Percentiles rank a stretch among this genome's conserved stretches.
Evolutionary conservation across 1,139 yeast species (phyloP).

Genomic region (Debaryomycetaceae sp.): DNA sequence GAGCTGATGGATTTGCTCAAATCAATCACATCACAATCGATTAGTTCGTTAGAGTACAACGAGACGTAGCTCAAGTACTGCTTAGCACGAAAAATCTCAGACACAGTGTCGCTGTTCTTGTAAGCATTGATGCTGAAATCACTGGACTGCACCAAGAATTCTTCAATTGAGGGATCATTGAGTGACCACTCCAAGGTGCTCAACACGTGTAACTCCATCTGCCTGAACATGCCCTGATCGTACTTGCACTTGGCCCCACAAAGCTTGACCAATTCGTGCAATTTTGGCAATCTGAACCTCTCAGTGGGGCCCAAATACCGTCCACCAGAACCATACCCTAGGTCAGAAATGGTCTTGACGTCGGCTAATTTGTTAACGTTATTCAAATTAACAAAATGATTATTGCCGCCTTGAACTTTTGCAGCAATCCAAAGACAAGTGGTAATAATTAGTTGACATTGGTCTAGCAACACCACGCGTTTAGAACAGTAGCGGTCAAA

Average conservation of each 20-base stretch:
- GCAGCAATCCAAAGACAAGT: constrained; percentile 67
- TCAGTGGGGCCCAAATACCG: constrained; percentile 63
- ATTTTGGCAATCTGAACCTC: constrained; percentile 60
- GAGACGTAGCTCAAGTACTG: constrained; percentile 35
- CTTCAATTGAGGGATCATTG: constrained; percentile 55
- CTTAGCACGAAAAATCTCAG: constrained; percentile 36
- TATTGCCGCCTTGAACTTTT: constrained; percentile 65
- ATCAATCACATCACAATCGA: constrained; percentile 29
- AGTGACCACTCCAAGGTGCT: constrained; percentile 60
- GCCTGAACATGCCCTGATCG: constrained; percentile 59
- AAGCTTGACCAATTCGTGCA: constrained; percentile 55
- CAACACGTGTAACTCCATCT: constrained; percentile 50
- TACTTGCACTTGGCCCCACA: constrained; percentile 57
- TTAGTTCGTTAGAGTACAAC: constrained; percentile 33
- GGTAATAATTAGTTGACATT: constrained; percentile 58
- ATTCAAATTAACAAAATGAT: constrained; percentile 54
- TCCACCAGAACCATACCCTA: constrained; percentile 52
- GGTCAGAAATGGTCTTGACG: constrained; percentile 35
- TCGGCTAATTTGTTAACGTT: constrained; percentile 26
- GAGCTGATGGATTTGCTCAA: constrained; percentile 32
- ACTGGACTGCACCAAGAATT: constrained; percentile 33
- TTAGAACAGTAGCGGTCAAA: constrained; percentile 67
- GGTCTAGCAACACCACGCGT: constrained; percentile 57
- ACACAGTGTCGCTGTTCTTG: constrained; percentile 2
- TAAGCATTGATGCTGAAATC: constrained; percentile 25